These are phyloP conservation scores for Arabidopsis hybrid DNA, from an alignment of 441 rosid genomes.

Conservation along the genomic window DNA sequence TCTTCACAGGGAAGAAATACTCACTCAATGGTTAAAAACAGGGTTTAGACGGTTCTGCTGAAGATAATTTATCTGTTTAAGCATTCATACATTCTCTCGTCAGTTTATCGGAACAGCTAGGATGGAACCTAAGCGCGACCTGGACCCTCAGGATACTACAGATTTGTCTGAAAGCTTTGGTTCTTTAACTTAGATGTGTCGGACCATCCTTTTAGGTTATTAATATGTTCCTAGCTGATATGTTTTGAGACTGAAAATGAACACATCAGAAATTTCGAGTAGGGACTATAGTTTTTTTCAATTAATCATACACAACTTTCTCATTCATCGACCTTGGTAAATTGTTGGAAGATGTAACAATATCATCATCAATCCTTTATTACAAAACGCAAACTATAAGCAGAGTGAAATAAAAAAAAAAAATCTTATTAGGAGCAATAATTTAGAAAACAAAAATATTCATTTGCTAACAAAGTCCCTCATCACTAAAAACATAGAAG, in stretches of 20 bases:
- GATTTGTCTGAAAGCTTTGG: conserved; percentile 17
- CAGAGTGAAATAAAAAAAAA: not conserved
- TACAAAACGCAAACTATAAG: not conserved
- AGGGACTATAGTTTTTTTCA: not conserved
- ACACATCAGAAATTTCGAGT: not conserved
- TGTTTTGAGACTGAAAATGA: conserved; percentile 9
- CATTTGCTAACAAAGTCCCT: conserved; percentile 31
- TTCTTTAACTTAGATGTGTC: conserved; percentile 2
- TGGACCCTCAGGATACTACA: not conserved
- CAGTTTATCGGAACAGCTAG: not conserved
- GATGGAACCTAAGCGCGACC: conserved; percentile 16
- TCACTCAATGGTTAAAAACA: conserved; percentile 52
- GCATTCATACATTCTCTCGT: conserved; percentile 9
- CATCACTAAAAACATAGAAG: conserved; percentile 23
- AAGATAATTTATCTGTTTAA: not conserved
- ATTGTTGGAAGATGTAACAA: not conserved
- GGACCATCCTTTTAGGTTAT: not conserved
- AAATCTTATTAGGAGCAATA: conserved; percentile 19
- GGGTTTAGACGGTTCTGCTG: not conserved
- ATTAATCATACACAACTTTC: not conserved
- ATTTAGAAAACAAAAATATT: conserved; percentile 8
- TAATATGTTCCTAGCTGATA: not conserved
- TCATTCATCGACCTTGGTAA: not conserved
- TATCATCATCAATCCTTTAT: not conserved
- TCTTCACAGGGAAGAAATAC: conserved; percentile 67